These are phyloP conservation scores for Phanerodontia chrysosporium DNA, from an alignment of 768 basidiomycete species.

Conservation along the genomic window DNA sequence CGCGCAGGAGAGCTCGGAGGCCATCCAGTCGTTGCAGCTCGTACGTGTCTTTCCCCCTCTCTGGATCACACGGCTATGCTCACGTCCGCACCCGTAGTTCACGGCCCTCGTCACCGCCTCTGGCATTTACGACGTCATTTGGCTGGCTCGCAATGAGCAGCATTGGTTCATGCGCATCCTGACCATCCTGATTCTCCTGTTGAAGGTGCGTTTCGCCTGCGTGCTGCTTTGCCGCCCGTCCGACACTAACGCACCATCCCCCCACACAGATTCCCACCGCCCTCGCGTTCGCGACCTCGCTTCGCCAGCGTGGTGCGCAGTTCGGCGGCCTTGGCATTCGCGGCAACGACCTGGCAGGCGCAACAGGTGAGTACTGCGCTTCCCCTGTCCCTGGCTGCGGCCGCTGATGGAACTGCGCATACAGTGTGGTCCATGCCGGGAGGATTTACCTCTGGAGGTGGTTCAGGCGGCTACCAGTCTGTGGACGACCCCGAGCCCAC, in stretches of 20 bases:
- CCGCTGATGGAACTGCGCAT: neutral
- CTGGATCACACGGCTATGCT: neutral
- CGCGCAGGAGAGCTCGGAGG: conserved; percentile 66
- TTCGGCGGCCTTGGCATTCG: conserved; percentile 31
- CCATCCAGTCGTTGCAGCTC: conserved; percentile 56
- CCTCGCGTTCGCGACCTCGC: conserved; percentile 28
- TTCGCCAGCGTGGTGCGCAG: conserved; percentile 32
- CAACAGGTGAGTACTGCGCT: conserved; percentile 26
- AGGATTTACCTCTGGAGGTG: conserved; percentile 28
- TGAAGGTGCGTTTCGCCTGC: conserved; percentile 29
- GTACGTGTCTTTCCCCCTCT: conserved; percentile 33
- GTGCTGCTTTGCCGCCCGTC: neutral
- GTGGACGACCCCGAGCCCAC: conserved; percentile 27
- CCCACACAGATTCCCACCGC: conserved; percentile 31
- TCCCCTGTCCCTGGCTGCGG: neutral
- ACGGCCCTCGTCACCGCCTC: conserved; percentile 59
- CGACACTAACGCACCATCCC: neutral
- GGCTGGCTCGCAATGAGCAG: conserved; percentile 57
- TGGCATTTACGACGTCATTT: conserved; percentile 64
- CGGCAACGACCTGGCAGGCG: conserved; percentile 29
- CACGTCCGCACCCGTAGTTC: conserved; percentile 42
- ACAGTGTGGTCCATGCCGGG: conserved; percentile 44
- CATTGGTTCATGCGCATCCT: conserved; percentile 52
- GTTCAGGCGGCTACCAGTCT: conserved; percentile 33
- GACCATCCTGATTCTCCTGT: conserved; percentile 33